Conservation (phyloP, 768 basidiomycete species). For the Suillus hirtellus region DNA sequence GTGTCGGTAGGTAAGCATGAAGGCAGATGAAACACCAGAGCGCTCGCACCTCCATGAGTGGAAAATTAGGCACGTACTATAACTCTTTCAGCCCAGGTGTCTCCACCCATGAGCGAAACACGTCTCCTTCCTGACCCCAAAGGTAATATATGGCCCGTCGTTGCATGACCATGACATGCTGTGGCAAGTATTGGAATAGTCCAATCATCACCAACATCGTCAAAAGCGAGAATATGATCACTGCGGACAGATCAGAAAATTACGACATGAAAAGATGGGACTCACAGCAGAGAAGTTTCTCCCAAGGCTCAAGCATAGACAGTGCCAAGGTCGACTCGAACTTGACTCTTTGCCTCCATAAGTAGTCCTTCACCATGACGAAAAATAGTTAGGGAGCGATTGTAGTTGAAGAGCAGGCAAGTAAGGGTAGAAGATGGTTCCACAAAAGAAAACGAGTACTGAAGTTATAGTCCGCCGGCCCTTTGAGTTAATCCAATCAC, state of each 20-base stretch:
- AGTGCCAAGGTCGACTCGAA: constrained; percentile 60
- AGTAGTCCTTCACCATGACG: constrained; percentile 32
- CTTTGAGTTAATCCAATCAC: not conserved
- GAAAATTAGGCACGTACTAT: constrained; percentile 10
- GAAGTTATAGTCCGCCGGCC: not conserved
- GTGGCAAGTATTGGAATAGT: constrained; percentile 58
- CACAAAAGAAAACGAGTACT: not conserved
- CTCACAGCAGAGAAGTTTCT: constrained; percentile 61
- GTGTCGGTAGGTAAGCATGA: not conserved
- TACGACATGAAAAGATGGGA: constrained; percentile 12
- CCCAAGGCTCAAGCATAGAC: constrained; percentile 70
- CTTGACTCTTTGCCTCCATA: constrained; percentile 33
- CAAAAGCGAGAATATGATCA: constrained; percentile 41
- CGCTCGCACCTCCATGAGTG: constrained; percentile 17
- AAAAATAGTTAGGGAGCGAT: constrained; percentile 12
- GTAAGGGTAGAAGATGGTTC: not conserved
- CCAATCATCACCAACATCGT: constrained; percentile 51
- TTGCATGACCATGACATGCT: constrained; percentile 55
- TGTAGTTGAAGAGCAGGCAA: not conserved
- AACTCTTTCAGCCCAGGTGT: constrained; percentile 30
- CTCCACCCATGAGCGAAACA: constrained; percentile 32
- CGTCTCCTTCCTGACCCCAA: constrained; percentile 50
- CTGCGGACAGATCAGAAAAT: constrained; percentile 31
- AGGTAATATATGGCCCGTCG: constrained; percentile 63
- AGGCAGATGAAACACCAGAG: not conserved